Base-by-base conservation (phyloP, 331 rosid genomes). In the Stylosanthes scabra region DNA sequence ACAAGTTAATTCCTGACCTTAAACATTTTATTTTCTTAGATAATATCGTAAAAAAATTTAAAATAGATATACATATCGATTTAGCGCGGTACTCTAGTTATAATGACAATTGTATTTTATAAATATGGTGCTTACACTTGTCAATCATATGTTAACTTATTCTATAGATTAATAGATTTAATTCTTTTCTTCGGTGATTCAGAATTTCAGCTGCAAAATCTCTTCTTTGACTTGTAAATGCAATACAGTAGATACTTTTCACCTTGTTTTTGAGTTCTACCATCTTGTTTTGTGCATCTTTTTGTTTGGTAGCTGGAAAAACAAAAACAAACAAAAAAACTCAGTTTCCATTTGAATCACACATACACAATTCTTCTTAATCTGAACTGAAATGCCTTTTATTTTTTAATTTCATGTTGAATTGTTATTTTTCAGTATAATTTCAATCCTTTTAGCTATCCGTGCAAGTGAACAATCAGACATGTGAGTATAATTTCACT, bases 141-240 rank as follows among this genome's bases (percentile, higher is more conserved):
- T n/a, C n/a, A n/a, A n/a, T n/a, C n/a, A n/a, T n/a, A n/a, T n/a
- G n/a, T n/a, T n/a, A n/a, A n/a, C n/a, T n/a, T n/a, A n/a, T n/a
- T n/a, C n/a, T n/a, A n/a, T n/a, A n/a, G n/a, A n/a, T n/a, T n/a
- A n/a, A n/a, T n/a, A n/a, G n/a, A n/a, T n/a, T n/a, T n/a, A n/a
- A n/a, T n/a, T n/a, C n/a, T 67, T 62, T 55, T 83, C 80, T 81
- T 68, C 37, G 65, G 40, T 54, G 74, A 50, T 60, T 85, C 70
- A 66, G 70, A 57, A 57, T 74, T 76, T 66, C 72, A 41, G 59
- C 66, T 74, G 55, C 10, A 27, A 78, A 64, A 51, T 75, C 68
- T 79, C 75, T 63, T 75, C 78, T 71, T 72, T 74, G 79, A 81
- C 64, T 51, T 56, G 63, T 80, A 74, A 86, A 85, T 92, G 88